Base-by-base conservation (phyloP, 176 grass and related monocot species). In the Panicum miliaceum region DNA sequence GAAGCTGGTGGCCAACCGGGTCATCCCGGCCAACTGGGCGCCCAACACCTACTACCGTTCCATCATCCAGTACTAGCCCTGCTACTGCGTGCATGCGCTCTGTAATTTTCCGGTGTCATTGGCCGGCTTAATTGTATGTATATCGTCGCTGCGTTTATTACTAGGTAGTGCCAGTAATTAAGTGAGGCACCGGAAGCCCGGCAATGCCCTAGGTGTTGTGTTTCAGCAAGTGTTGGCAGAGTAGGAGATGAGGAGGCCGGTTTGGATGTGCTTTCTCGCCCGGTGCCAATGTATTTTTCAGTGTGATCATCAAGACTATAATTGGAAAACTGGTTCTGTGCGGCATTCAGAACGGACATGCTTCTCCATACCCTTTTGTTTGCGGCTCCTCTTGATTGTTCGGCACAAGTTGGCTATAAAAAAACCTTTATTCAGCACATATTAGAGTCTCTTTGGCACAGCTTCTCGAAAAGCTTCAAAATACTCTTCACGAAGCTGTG, bases 21-120 rank as follows among this genome's bases (percentile, higher is more conserved):
- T 91, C 56, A 89, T 94, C 76, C 92, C 92, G 1, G 81, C 73
- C 1, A 85, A 77, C 42, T 94, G 92, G 92, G 26, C 73, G 8
- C 34, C 89, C 15, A 83, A 72, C 70, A 57, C 22, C 14, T 86
- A 79, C 27, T 94, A 94, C 56, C 71, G 29, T 10, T 88, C 90
- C 50, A 29, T 73, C 42, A 68, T 88, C 64, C 84, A 85, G 27
- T 85, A 71, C 7, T 82, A 82, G 53, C 16, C 59, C 51, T 19
- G 64, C 35, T 26, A 13, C 43, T 5, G 35, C 11, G 1, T 32
- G 29, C 29, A 32, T 13, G 45, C 14, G 19, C 4, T 12, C 51
- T 43, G 64, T 51, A 0, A 60, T 43, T 23, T 43, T 23, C 37
- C 41, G 23, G 37, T 16, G 65, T 62, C 76, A 63, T 35, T 48